Conservation (phyloP, 2,329 filamentous ascomycete genomes). For the Talaromyces rugulosus region DNA sequence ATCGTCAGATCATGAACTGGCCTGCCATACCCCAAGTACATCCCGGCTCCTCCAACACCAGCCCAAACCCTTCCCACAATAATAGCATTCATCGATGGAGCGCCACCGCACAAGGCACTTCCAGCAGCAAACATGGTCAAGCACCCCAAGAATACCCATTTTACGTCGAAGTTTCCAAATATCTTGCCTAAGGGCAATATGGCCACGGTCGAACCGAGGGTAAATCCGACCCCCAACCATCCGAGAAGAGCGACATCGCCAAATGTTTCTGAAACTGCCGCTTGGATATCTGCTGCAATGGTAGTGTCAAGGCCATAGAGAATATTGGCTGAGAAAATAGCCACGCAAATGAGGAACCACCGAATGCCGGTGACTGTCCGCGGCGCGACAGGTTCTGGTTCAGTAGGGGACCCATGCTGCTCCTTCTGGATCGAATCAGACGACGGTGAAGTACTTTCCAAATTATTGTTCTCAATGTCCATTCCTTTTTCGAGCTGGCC, state of each 20-base stretch:
- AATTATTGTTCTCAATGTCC: background rate
- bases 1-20: background rate
- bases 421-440: background rate
- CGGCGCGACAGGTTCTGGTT: background rate
- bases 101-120: conserved; percentile 40
- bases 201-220: conserved; percentile 30
- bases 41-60: conserved; percentile 30
- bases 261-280: conserved; percentile 36
- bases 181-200: background rate
- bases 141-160: conserved; percentile 8
- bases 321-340: conserved; percentile 35
- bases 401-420: background rate
- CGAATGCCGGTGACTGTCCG: background rate
- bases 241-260: conserved; percentile 34
- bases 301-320: conserved; percentile 41
- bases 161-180: conserved; percentile 6
- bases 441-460: background rate
- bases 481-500: background rate
- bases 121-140: conserved; percentile 29
- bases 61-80: conserved; percentile 40
- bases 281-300: conserved; percentile 47
- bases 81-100: conserved; percentile 43
- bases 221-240: conserved; percentile 38
- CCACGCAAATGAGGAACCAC: conserved; percentile 19
- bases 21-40: conserved; percentile 25